Base-by-base conservation (phyloP, 148 eudicot species). In the Rhododendron ferrugineum region DNA sequence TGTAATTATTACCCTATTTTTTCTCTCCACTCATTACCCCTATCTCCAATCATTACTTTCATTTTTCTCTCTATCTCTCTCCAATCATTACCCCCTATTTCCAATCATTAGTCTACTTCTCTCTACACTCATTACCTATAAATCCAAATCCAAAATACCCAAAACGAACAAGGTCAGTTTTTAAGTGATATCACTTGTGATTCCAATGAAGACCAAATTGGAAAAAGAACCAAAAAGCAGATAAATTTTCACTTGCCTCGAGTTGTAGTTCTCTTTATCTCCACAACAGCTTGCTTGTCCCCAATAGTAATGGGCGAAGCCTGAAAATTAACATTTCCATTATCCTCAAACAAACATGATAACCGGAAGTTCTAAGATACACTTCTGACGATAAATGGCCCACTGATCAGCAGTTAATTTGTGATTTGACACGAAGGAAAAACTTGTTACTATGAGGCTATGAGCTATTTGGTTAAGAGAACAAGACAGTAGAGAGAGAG, bases 181-280 rank as follows among this genome's bases (percentile, higher is more conserved):
- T 68, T 11, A 11, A 11, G 74, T 68, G 74, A 68, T 68, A 11
- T 28, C 36, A 28, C 0, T 68, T 68, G 74, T 11, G 15, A 14
- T 60, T 34, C 9, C 10, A 32, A 10, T 36, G 42, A 22, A 46
- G 64, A 46, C 47, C 52, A 46, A 30, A 30, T 32, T 36, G 34
- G 23, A 83, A 64, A 8, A 70, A 58, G 50, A 18, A 66, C 68
- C 72, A 20, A 42, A 73, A 80, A 32, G 76, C 54, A 30, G 16
- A 37, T 70, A 83, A 72, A 79, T 52, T 80, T 46, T 37, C 16
- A 70, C 89, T 84, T 68, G 88, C 93, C 93, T 87, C 92, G 90
- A 81, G 88, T 88, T 6, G 91, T 90, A 68, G 93, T 89, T 84
- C 93, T 92, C 87, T 92, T 92, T 50, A 87, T 87, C 90, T 92